These are phyloP conservation scores for Sarcodon sp. DNA, from an alignment of 768 basidiomycete species.

Conservation along the genomic window DNA sequence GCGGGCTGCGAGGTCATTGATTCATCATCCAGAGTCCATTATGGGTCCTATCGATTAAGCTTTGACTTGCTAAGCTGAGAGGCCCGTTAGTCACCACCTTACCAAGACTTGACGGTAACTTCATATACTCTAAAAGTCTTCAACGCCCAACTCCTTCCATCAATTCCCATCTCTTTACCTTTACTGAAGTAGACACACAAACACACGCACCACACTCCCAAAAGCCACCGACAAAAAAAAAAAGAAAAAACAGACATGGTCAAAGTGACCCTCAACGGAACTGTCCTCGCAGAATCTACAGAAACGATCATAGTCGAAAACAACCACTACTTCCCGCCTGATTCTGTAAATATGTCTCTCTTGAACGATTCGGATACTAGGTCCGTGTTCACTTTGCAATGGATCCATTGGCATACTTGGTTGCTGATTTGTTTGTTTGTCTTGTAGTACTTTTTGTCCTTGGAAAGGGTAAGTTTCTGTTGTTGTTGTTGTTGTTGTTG, in stretches of 20 bases:
- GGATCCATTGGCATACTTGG: too few species aligned
- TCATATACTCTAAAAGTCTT: too few species aligned
- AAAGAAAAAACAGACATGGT: constrained; percentile 16
- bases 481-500: too few species aligned
- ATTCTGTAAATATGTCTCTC: constrained; percentile 28
- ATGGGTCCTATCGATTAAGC: too few species aligned
- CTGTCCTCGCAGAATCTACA: constrained; percentile 43
- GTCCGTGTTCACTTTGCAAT: too few species aligned
- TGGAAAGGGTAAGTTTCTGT: constrained; percentile 67
- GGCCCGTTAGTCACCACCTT: too few species aligned
- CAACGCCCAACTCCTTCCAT: too few species aligned
- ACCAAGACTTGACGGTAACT: too few species aligned
- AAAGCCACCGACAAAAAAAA: background rate
- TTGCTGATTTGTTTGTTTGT: constrained; percentile 1
- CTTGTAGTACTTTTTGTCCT: constrained; percentile 35
- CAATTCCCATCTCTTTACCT: too few species aligned
- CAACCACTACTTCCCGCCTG: constrained; percentile 66
- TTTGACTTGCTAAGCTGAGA: too few species aligned
- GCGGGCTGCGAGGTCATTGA: too few species aligned
- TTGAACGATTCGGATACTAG: constrained; percentile 40
- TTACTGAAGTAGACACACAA: background rate
- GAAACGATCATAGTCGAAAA: constrained; percentile 46
- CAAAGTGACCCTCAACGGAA: constrained; percentile 38
- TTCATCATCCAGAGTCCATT: too few species aligned
- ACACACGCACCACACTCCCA: background rate